These are phyloP conservation scores for Silene noctiflora DNA, from an alignment of 179 eudicot genomes.

Conservation along the genomic window DNA sequence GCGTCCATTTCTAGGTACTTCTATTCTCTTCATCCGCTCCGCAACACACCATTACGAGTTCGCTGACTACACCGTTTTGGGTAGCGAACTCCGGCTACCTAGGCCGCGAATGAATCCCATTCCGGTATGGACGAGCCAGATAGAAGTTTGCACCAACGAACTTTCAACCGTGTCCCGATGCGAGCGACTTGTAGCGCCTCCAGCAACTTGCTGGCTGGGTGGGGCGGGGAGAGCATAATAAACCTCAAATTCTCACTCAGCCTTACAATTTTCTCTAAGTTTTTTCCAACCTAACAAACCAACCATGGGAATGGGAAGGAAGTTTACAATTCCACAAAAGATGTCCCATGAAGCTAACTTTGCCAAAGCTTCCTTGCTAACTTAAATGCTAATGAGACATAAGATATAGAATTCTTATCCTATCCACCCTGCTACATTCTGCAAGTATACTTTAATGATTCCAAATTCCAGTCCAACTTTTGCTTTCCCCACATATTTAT, in stretches of 20 bases:
- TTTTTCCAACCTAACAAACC: neutral
- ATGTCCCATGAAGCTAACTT: neutral
- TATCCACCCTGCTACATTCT: neutral
- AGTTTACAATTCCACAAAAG: neutral
- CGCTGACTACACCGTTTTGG: neutral
- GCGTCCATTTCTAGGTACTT: too few species aligned
- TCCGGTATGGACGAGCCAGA: neutral
- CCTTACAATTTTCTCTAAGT: neutral
- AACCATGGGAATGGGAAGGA: neutral
- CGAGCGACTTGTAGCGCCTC: too few species aligned
- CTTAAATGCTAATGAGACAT: neutral
- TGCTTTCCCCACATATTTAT: neutral
- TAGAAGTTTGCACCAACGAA: neutral
- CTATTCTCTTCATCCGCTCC: neutral
- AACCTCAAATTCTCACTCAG: neutral
- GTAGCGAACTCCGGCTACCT: neutral
- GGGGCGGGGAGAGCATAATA: neutral
- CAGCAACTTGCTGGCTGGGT: too few species aligned
- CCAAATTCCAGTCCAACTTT: neutral
- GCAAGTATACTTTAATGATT: neutral
- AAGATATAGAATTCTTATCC: neutral
- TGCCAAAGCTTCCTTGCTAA: constrained; percentile 1
- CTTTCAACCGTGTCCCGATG: neutral
- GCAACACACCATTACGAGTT: neutral
- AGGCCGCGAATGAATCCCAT: neutral